Percentiles rank a stretch among this genome's conserved stretches.
These are phyloP conservation scores for Moesziomyces aphidis DNA, from an alignment of 1,284 basidiomycete species.

Conservation along the genomic window DNA sequence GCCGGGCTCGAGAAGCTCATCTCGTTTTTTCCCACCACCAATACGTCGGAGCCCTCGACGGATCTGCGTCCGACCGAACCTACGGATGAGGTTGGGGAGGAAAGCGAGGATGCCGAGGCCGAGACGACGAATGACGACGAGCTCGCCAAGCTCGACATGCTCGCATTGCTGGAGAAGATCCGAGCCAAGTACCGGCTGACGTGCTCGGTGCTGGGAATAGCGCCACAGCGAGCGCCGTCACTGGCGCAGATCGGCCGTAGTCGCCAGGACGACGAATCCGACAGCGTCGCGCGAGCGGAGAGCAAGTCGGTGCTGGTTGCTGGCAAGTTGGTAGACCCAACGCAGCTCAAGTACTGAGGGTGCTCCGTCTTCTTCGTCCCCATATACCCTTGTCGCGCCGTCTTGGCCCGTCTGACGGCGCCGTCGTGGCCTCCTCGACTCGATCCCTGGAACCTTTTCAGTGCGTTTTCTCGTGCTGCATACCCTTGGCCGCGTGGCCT, in stretches of 20 bases:
- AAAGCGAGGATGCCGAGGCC: slow-evolving; percentile 59
- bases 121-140: slow-evolving; percentile 27
- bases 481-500: too few relatives aligned
- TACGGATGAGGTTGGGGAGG: slow-evolving; percentile 18
- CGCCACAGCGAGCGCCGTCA: slow-evolving; percentile 69
- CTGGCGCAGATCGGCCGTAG: slow-evolving; percentile 8
- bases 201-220: slow-evolving; percentile 83
- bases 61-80: slow-evolving; percentile 11
- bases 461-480: too few relatives aligned
- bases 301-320: slow-evolving; percentile 39
- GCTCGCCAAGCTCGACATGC: slow-evolving; percentile 74
- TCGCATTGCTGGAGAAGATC: slow-evolving; percentile 82
- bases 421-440: too few relatives aligned
- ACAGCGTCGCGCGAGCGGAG: slow-evolving; percentile 5
- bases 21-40: slow-evolving; percentile 76
- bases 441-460: not conserved
- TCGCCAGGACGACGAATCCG: not conserved
- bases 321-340: slow-evolving; percentile 48
- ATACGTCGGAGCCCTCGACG: slow-evolving; percentile 67
- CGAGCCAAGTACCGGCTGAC: slow-evolving; percentile 87
- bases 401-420: too few relatives aligned
- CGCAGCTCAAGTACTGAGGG: slow-evolving; percentile 42
- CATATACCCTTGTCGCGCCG: not conserved
- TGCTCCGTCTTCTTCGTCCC: too few relatives aligned
- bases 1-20: slow-evolving; percentile 76